phyloP scores from a whole-genome alignment of 75 land plant genomes.

The Selaginella tamariscina region DNA sequence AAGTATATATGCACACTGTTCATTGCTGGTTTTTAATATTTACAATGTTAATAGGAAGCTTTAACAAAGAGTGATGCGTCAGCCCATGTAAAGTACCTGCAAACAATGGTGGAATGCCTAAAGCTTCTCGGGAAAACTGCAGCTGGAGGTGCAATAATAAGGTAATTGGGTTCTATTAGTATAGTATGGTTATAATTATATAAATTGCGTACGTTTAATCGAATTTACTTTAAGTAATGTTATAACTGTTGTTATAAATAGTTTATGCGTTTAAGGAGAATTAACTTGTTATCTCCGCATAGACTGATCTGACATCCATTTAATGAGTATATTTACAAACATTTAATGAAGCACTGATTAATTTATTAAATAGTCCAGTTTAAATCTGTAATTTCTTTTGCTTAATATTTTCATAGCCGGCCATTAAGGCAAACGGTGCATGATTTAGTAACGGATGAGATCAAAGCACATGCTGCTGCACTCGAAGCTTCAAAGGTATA shows the following conservation, averaged over 20 bases:
- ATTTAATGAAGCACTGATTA: too few species aligned
- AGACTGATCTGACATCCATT: too few species aligned
- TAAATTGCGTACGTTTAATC: too few species aligned
- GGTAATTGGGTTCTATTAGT: slow-evolving; percentile 40
- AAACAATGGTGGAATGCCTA: slow-evolving; percentile 93
- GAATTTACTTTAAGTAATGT: too few species aligned
- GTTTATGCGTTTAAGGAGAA: too few species aligned
- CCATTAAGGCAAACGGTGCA: slow-evolving; percentile 80
- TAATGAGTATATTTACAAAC: too few species aligned
- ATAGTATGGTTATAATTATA: too few species aligned
- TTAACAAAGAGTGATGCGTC: slow-evolving; percentile 83
- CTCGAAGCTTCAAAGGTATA: slow-evolving; percentile 39
- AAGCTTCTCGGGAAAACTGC: slow-evolving; percentile 85
- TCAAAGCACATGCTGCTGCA: slow-evolving; percentile 60
- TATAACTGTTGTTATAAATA: too few species aligned
- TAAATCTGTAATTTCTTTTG: slow-evolving; percentile 15
- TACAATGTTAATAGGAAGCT: slow-evolving; percentile 43
- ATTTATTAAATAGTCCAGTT: neutral
- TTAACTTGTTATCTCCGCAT: too few species aligned
- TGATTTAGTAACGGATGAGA: slow-evolving; percentile 82
- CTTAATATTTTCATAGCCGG: slow-evolving; percentile 64
- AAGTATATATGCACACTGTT: too few species aligned
- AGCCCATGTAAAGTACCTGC: slow-evolving; percentile 77
- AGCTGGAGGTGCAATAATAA: slow-evolving; percentile 89
- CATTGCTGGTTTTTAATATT: too few species aligned